Base-by-base conservation (phyloP, 805 yeast species). In the Alloascoidea hylecoeti region DNA sequence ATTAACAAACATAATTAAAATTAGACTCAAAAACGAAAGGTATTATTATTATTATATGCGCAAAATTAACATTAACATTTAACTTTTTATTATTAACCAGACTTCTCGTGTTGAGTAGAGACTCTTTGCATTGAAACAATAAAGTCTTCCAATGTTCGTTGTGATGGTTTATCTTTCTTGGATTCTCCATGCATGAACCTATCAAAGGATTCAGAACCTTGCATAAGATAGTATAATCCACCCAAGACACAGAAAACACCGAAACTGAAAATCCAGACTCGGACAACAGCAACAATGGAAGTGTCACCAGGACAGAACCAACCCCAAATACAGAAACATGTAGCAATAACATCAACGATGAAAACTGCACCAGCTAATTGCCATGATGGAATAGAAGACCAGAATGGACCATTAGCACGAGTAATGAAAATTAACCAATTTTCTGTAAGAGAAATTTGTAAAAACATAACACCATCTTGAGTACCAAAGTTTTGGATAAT, bases 231-330 rank as follows among this genome's bases (percentile, higher is more conserved):
- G 82, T 86, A 86, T 57, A 89, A 83, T 74, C 95, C 96, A 64
- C 95, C 95, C 71, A 85, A 65, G 65, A 78, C 75, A 73, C 95
- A 86, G 89, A 86, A 86, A 66, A 82, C 79, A 75, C 96, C 96
- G 70, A 86, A 80, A 46, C 96, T 85, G 84, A 83, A 85, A 60
- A 86, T 66, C 92, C 92, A 86, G 65, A 81, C 75, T 73, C 95
- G 80, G 61, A 79, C 88, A 60, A 86, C 94, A 41, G 96, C 78
- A 52, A 86, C 95, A 51, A 86, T 79, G 67, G 89, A 94, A 61
- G 89, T 86, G 86, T 92, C 84, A 78, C 86, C 86, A 66, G 83
- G 94, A 49, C 94, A 80, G 89, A 94, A 85, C 95, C 95, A 86
- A 54, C 96, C 96, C 77, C 84, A 86, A 58, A 85, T 64, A 55